Percentiles rank a stretch among this genome's conserved stretches.
Evolutionary conservation across 495 filamentous ascomycete species (phyloP).

Genomic region (Tetracladium marchalianum): DNA sequence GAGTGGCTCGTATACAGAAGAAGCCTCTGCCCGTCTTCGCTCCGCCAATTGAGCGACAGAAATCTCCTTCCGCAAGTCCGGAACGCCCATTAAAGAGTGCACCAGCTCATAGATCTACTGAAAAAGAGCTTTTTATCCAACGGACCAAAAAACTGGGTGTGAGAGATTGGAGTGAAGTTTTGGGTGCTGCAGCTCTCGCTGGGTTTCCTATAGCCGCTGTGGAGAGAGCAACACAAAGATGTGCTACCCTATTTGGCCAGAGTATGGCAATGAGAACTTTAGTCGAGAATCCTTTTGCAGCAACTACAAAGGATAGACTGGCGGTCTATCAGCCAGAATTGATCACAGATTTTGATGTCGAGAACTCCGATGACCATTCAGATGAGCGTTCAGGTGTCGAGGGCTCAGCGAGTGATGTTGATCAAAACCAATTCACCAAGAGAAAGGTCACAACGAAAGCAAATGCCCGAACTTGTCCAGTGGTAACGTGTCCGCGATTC

Average conservation of each 20-base stretch:
- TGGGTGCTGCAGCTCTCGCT: constrained; percentile 61
- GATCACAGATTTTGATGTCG: constrained; percentile 6
- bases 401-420: too few relatives aligned
- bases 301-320: constrained; percentile 5
- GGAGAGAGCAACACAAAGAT: constrained; percentile 55
- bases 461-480: constrained; percentile 19
- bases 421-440: not conserved
- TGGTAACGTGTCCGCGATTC: constrained; percentile 24
- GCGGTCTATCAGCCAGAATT: constrained; percentile 27
- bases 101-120: not conserved
- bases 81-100: not conserved
- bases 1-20: constrained; percentile 29
- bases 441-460: not conserved
- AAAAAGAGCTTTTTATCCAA: not conserved
- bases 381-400: not conserved
- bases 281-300: constrained; percentile 27
- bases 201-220: constrained; percentile 55
- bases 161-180: constrained; percentile 73
- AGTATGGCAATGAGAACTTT: constrained; percentile 50
- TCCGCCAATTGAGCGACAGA: not conserved
- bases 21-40: constrained; percentile 16
- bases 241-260: constrained; percentile 59
- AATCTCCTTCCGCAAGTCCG: not conserved
- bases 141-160: constrained; percentile 26
- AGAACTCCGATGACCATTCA: not conserved